These are phyloP conservation scores for Hortaea werneckii DNA, from an alignment of 2,329 filamentous ascomycete genomes.

Conservation along the genomic window DNA sequence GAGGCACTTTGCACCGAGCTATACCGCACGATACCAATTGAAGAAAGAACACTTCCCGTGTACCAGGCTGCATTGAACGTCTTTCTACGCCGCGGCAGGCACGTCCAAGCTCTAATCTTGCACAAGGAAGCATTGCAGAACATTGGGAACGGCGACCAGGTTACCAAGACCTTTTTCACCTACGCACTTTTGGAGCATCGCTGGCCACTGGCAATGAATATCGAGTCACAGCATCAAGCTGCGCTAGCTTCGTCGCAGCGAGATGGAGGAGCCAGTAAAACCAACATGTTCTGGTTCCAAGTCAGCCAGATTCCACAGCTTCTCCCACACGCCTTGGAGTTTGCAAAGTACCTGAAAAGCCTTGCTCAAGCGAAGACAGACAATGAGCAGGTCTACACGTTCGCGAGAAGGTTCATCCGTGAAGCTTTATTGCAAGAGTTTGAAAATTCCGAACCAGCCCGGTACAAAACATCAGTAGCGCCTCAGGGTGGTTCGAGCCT, in stretches of 20 bases:
- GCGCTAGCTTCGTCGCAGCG: background rate
- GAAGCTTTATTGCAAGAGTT: conserved; percentile 11
- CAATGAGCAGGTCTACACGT: conserved; percentile 1
- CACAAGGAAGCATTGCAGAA: conserved; percentile 19
- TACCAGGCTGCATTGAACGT: conserved; percentile 14
- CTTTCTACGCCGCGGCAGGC: conserved; percentile 10
- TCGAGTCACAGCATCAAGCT: conserved; percentile 4
- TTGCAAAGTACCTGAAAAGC: conserved; percentile 4
- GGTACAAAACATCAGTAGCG: background rate
- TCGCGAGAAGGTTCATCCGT: conserved; percentile 9
- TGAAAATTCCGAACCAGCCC: background rate
- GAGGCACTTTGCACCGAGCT: conserved; percentile 14
- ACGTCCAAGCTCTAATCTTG: conserved; percentile 8
- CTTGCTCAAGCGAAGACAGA: conserved; percentile 2
- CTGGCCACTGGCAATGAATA: conserved; percentile 13
- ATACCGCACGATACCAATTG: conserved; percentile 15
- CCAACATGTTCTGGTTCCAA: conserved; percentile 13
- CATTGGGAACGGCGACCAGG: conserved; percentile 14
- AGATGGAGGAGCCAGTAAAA: background rate
- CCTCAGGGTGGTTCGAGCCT: background rate
- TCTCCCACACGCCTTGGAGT: conserved; percentile 6
- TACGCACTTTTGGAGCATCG: conserved; percentile 8
- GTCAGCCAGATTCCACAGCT: conserved; percentile 12
- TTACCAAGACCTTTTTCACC: conserved; percentile 13
- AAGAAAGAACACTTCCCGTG: conserved; percentile 9